Percentiles rank a stretch among this genome's conserved stretches.
Conservation (phyloP, 805 yeast genomes). For the Ascoidea asiatica region DNA sequence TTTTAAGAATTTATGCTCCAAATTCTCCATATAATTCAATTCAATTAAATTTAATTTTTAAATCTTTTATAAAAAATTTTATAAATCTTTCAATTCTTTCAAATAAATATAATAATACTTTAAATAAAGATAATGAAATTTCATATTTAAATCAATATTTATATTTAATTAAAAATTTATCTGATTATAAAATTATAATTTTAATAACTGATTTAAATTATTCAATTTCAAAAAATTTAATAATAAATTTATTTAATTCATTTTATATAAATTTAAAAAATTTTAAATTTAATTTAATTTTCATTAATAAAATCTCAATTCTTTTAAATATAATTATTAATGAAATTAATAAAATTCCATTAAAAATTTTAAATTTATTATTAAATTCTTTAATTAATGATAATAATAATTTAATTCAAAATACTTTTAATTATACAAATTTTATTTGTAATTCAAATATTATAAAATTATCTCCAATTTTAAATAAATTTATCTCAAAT, state of each 20-base stretch:
- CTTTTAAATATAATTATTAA: constrained; percentile 63
- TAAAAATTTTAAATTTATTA: constrained; percentile 44
- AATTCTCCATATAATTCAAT: constrained; percentile 72
- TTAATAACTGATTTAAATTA: constrained; percentile 60
- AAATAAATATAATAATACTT: too few species aligned
- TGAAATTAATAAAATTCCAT: constrained; percentile 56
- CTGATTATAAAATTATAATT: constrained; percentile 65
- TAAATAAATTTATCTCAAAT: constrained; percentile 74
- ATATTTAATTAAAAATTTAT: constrained; percentile 50
- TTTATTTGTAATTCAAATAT: constrained; percentile 51
- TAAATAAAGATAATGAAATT: constrained; percentile 35
- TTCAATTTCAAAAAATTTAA: constrained; percentile 44
- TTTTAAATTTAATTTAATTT: constrained; percentile 41
- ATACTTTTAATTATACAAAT: constrained; percentile 14
- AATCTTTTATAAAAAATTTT: constrained; percentile 51
- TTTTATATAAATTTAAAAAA: constrained; percentile 42
- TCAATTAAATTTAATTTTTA: constrained; percentile 53
- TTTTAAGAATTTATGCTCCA: constrained; percentile 71
- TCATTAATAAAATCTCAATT: constrained; percentile 38
- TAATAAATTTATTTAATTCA: constrained; percentile 40
- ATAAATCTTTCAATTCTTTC: constrained; percentile 33
- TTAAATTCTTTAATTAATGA: constrained; percentile 25
- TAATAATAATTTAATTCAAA: constrained; percentile 15
- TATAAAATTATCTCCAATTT: constrained; percentile 61
- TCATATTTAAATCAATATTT: constrained; percentile 51